A percentile compares a stretch with the other conserved stretches of the same genome.
These are phyloP conservation scores for Panaeolus cyanescens DNA, from an alignment of 768 basidiomycete genomes.

Conservation along the genomic window DNA sequence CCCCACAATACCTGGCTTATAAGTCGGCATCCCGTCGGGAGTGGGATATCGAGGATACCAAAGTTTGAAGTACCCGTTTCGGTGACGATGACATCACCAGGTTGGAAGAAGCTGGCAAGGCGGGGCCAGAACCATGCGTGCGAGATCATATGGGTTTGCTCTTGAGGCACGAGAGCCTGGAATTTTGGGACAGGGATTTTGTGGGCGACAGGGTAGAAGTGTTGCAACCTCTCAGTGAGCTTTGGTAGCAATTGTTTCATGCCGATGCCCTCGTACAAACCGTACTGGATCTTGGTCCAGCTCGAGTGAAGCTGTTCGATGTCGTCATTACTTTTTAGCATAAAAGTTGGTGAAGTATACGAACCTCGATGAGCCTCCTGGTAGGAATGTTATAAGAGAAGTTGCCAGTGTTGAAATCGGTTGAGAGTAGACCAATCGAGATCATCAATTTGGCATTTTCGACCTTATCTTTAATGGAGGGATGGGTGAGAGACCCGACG, in stretches of 20 bases:
- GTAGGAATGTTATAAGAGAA: conserved; percentile 76
- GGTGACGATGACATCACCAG: conserved; percentile 76
- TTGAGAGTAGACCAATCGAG: conserved; percentile 68
- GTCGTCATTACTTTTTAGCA: not conserved
- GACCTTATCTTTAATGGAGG: conserved; percentile 67
- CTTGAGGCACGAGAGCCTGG: conserved; percentile 46
- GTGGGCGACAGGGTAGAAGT: conserved; percentile 38
- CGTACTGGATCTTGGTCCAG: conserved; percentile 66
- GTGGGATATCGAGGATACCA: conserved; percentile 78
- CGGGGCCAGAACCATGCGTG: conserved; percentile 89
- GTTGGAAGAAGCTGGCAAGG: conserved; percentile 67
- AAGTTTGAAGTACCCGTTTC: conserved; percentile 93
- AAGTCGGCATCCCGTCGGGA: conserved; percentile 70
- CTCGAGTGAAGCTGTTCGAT: conserved; percentile 69
- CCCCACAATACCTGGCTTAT: conserved; percentile 87
- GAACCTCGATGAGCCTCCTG: conserved; percentile 63
- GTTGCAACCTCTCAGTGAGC: conserved; percentile 55
- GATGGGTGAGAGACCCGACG: conserved; percentile 69
- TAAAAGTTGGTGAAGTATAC: not conserved
- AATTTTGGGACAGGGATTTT: conserved; percentile 50
- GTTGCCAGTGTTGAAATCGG: conserved; percentile 89
- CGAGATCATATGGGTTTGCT: conserved; percentile 55
- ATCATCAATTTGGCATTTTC: conserved; percentile 77
- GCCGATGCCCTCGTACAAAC: conserved; percentile 62
- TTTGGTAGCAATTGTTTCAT: conserved; percentile 81